These are phyloP conservation scores for Amphicarpaea edgeworthii DNA, from an alignment of 306 rosid species.

Conservation along the genomic window DNA sequence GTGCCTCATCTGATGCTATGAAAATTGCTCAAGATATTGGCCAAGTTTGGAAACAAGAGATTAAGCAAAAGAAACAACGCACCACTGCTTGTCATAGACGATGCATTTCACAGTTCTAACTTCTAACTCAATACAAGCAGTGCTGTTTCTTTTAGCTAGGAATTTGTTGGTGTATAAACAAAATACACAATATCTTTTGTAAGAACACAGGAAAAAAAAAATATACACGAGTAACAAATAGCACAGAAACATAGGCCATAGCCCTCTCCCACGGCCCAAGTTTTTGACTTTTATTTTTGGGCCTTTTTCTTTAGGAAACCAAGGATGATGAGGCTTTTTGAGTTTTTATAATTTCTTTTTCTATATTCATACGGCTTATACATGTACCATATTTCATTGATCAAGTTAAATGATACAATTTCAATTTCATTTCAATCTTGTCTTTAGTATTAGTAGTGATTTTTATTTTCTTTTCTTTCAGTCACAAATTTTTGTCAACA, in stretches of 20 bases:
- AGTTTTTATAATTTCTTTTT: neutral
- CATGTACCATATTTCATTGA: conserved; percentile 51
- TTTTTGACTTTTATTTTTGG: conserved; percentile 51
- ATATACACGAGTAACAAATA: conserved; percentile 35
- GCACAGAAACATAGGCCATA: conserved; percentile 56
- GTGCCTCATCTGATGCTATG: conserved; percentile 81
- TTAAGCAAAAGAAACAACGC: conserved; percentile 63
- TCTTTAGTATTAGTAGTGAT: no score
- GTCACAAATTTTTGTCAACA: neutral
- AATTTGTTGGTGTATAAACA: conserved; percentile 46
- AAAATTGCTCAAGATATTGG: conserved; percentile 83
- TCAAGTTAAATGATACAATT: conserved; percentile 42
- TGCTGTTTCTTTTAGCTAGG: conserved; percentile 43
- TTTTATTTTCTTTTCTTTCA: neutral
- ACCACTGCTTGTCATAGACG: conserved; percentile 72
- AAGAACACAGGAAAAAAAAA: conserved; percentile 24
- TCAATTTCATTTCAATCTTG: conserved; percentile 21
- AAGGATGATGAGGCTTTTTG: conserved; percentile 82
- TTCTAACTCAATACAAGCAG: neutral
- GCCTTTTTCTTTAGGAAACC: conserved; percentile 56
- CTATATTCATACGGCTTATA: conserved; percentile 39
- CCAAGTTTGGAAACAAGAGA: conserved; percentile 75
- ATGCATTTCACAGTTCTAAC: conserved; percentile 87
- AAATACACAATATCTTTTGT: conserved; percentile 39
- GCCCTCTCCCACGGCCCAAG: conserved; percentile 89